These are phyloP conservation scores for Colletotrichum agaves DNA, from an alignment of 2,329 filamentous ascomycete species.

Conservation along the genomic window DNA sequence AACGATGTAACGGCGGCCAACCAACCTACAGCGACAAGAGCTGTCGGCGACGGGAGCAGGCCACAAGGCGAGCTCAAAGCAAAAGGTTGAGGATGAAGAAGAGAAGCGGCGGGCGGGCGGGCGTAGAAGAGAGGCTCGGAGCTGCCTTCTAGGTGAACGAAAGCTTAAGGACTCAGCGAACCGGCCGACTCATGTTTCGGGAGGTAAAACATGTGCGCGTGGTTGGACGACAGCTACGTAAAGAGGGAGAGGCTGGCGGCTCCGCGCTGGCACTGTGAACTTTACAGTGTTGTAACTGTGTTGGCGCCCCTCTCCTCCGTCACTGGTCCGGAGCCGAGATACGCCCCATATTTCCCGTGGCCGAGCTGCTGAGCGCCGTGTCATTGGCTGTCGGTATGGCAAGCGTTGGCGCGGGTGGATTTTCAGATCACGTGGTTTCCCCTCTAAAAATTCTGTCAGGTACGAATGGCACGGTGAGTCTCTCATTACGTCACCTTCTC, in stretches of 20 bases:
- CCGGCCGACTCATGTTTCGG: conserved; percentile 28
- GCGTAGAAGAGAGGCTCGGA: not conserved
- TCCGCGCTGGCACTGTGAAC: conserved; percentile 21
- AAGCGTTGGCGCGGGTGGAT: not conserved
- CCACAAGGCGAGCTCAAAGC: not conserved
- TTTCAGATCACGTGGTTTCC: conserved; percentile 25
- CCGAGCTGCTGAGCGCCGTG: not conserved
- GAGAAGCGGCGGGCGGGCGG: not conserved
- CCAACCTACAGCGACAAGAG: conserved; percentile 1
- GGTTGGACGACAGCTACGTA: conserved; percentile 18
- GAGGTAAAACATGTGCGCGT: conserved; percentile 26
- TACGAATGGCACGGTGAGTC: conserved; percentile 12
- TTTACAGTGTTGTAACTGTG: conserved; percentile 24
- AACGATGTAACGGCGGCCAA: conserved; percentile 5
- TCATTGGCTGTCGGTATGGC: conserved; percentile 12
- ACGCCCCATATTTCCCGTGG: conserved; percentile 11
- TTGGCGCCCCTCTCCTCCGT: conserved; percentile 25
- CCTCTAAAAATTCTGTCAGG: conserved; percentile 28
- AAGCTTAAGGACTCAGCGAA: conserved; percentile 23
- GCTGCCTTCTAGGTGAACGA: conserved; percentile 17
- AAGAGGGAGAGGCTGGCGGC: conserved; percentile 15
- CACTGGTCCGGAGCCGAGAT: conserved; percentile 35
- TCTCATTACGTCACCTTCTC: conserved; percentile 27
- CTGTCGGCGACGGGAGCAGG: conserved; percentile 4
- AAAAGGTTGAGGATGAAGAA: not conserved